Evolutionary conservation across 2,329 filamentous ascomycete species (phyloP).

Genomic region (Sclerotiophoma versabilis): DNA sequence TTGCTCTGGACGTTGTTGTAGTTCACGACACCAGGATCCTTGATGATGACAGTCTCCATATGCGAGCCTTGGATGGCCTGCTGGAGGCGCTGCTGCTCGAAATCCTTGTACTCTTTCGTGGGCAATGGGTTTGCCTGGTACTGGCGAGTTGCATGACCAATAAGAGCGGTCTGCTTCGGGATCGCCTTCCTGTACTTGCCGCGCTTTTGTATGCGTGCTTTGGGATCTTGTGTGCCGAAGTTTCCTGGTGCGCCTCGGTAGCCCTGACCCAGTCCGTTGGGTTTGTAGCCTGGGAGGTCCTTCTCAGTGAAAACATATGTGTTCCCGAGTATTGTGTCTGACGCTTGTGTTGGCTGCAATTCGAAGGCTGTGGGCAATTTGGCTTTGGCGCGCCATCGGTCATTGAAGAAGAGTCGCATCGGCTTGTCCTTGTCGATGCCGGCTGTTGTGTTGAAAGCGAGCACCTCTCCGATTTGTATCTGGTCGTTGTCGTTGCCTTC

Average conservation of each 20-base stretch:
- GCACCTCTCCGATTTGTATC: constrained; percentile 48
- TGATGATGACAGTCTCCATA: constrained; percentile 39
- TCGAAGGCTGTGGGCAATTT: constrained; percentile 88
- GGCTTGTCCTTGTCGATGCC: constrained; percentile 48
- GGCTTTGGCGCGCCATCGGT: constrained; percentile 71
- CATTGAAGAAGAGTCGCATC: constrained; percentile 72
- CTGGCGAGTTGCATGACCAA: constrained; percentile 66
- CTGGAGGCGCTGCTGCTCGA: constrained; percentile 50
- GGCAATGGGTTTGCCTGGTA: constrained; percentile 59
- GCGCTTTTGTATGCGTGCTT: constrained; percentile 44
- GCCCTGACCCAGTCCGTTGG: constrained; percentile 38
- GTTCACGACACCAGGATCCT: constrained; percentile 33
- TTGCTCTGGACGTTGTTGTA: constrained; percentile 38
- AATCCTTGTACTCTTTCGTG: constrained; percentile 53
- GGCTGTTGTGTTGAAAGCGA: constrained; percentile 36
- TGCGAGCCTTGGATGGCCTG: constrained; percentile 55
- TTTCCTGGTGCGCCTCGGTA: constrained; percentile 31
- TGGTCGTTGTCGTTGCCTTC: constrained; percentile 48
- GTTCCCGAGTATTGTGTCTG: constrained; percentile 72
- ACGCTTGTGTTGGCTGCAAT: constrained; percentile 65
- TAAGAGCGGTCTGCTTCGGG: constrained; percentile 59
- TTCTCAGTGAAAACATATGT: constrained; percentile 94
- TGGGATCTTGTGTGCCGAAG: constrained; percentile 41
- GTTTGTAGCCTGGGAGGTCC: constrained; percentile 79
- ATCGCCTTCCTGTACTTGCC: constrained; percentile 47